Evolutionary conservation across 140 eudicot genomes (phyloP), one percentile per base, ranked within the genome.

Genomic region (Cichorium intybus): DNA sequence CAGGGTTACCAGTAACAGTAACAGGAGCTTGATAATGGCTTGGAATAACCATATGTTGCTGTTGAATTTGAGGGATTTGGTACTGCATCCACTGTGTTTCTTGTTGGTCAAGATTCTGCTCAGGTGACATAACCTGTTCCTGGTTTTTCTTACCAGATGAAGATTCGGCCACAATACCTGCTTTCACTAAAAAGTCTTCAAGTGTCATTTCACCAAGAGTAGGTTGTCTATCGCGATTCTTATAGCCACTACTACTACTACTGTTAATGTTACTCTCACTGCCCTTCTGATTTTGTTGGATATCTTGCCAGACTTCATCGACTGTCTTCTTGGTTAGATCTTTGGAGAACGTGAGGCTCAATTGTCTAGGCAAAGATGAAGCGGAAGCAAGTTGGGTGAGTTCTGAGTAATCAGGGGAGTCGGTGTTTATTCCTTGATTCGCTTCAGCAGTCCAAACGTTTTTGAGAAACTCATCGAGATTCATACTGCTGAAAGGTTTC

Each of bases 401-500:
- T 20, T 62, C 48, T 1, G 50, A 18, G 11, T 71, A 29, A 21
- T 51, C 45, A 39, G 34, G 9, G 9, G 60, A 17, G 14, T 34
- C 69, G 54, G 55, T 34, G 31, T 49, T 70, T 26, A 43, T 41
- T 15, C 68, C 79, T 22, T 48, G 72, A 62, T 60, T 64, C 5
- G 73, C 28, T 15, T 68, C 88, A 10, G 75, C 64, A 14, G 26
- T 52, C 77, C 77, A 78, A 24, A 78, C 83, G 63, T 48, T 80
- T 60, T 74, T 81, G 14, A 89, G 76, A 39, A 88, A 67, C 63
- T 89, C 91, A 46, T 85, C 97, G 28, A 89, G 70, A 55, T 85
- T 85, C 91, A 89, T 85, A 69, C 88, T 81, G 37, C 78, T 85
- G 34, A 83, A 60, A n/a, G 90, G 85, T 28, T 80, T 85, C 12